Evolutionary conservation across 116 monocot species (phyloP), one percentile per base, ranked within the genome.

Genomic region (Trichopus zeylanicus): DNA sequence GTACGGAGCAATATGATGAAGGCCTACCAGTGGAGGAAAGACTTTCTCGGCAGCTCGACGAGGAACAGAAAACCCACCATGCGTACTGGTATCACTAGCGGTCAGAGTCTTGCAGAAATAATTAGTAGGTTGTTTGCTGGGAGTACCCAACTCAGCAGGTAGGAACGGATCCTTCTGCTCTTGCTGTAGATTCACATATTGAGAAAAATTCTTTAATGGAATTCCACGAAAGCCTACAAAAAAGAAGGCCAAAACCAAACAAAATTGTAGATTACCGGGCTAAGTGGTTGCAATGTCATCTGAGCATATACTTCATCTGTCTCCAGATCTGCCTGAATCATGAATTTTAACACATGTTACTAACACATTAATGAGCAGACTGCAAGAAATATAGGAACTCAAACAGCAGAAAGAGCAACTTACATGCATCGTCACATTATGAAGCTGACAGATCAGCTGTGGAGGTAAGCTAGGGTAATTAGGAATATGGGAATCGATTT

Each of bases 301-400:
- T 93, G 92, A 20, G 88, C 84, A 74, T 85, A 93, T 3, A 92
- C 92, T 75, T 93, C 92, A 77, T 93, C 92, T 18, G 84, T 93
- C 70, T 93, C 92, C 22, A 64, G 62, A 80, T 93, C 93, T 29
- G 88, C 93, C 93, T 93, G 75, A 46, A 69, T 34, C 35, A 19
- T 28, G 20, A 49, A 64, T 16, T 32, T n/a, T 3, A 21, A 42
- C 42, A 42, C n/a, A 13, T 42, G 3, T n/a, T 16, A 42, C 42
- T n/a, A 2, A 42, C 42, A 42, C 8, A 16, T 42, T 42, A n/a
- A n/a, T 18, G 18, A 42, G 8, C n/a, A 3, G 42, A 42, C n/a
- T 1, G 18, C 12, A 42, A 15, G n/a, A 42, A 42, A 42, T n/a
- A 18, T 42, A 42, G 0, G 42, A 42, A 15, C 42, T 42, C 8